phyloP scores from a whole-genome alignment of 106 monocot genomes.

The Phalaenopsis equestris region DNA sequence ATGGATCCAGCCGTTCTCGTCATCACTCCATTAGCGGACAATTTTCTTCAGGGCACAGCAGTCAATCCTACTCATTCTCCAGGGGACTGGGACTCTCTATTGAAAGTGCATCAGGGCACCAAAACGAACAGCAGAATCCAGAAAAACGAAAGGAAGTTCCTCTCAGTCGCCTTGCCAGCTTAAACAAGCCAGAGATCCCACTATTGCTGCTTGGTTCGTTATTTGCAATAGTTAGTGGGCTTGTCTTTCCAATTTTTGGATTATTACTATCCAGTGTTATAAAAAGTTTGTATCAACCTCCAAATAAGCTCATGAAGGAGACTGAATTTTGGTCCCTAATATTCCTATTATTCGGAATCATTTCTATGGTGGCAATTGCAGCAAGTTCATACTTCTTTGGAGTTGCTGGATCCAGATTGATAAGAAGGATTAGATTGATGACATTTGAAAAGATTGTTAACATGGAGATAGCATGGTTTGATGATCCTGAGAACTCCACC shows the following conservation, averaged over 20 bases:
- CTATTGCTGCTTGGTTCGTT: constrained; percentile 17
- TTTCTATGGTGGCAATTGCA: not conserved
- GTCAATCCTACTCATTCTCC: not conserved
- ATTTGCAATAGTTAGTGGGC: constrained; percentile 12
- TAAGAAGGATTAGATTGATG: constrained; percentile 7
- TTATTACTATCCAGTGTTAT: constrained; percentile 16
- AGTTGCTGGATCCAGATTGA: constrained; percentile 7
- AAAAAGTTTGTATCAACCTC: constrained; percentile 24
- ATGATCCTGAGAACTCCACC: constrained; percentile 25
- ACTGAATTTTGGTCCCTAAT: constrained; percentile 22
- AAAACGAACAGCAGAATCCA: not conserved
- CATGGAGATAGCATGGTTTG: constrained; percentile 41
- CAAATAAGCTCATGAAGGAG: constrained; percentile 17
- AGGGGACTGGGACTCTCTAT: not conserved
- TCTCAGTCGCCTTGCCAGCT: constrained; percentile 13
- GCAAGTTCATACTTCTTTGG: not conserved
- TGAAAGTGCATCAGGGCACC: not conserved
- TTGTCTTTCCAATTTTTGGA: constrained; percentile 21
- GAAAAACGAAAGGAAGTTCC: constrained; percentile 3
- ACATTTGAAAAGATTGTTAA: constrained; percentile 7
- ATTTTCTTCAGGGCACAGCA: not conserved
- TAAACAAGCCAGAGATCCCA: constrained; percentile 30
- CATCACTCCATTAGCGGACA: not conserved
- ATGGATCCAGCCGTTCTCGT: not conserved
- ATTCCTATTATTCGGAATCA: constrained; percentile 8